Conservation (phyloP, 1,284 basidiomycete genomes). For the Malassezia psittaci region DNA sequence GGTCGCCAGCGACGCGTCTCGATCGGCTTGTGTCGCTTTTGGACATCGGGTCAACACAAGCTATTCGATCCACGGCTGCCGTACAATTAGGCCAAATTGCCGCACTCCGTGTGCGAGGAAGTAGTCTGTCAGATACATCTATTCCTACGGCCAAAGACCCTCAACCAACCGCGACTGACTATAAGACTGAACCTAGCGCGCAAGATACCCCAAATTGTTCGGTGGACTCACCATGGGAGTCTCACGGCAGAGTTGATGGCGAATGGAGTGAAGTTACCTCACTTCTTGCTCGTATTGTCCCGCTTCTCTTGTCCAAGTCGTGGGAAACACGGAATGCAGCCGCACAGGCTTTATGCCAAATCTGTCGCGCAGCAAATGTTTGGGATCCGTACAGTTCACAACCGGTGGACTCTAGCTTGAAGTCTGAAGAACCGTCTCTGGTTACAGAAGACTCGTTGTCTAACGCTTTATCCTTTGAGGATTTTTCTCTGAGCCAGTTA, state of each 20-base stretch:
- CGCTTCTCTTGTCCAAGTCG: slow-evolving; percentile 74
- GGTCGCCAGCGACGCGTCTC: slow-evolving; percentile 51
- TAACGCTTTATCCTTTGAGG: slow-evolving; percentile 19
- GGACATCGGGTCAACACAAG: slow-evolving; percentile 75
- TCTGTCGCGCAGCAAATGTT: slow-evolving; percentile 69
- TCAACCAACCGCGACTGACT: slow-evolving; percentile 18
- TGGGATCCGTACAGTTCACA: slow-evolving; percentile 53
- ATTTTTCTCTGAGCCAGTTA: slow-evolving; percentile 60
- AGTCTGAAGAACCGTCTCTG: slow-evolving; percentile 16
- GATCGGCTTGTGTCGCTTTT: slow-evolving; percentile 81
- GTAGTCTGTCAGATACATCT: slow-evolving; percentile 15
- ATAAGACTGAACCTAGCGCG: slow-evolving; percentile 23
- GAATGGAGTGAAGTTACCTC: slow-evolving; percentile 55
- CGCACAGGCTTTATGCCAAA: slow-evolving; percentile 71
- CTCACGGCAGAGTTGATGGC: slow-evolving; percentile 54
- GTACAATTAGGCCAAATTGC: slow-evolving; percentile 85
- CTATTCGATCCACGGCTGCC: slow-evolving; percentile 76
- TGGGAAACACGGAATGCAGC: slow-evolving; percentile 76
- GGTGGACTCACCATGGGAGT: too few species aligned
- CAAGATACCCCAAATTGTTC: too few species aligned
- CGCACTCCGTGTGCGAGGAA: slow-evolving; percentile 51
- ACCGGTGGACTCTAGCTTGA: slow-evolving; percentile 3
- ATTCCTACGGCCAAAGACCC: slow-evolving; percentile 13
- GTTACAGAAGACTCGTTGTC: slow-evolving; percentile 12
- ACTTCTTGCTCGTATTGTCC: slow-evolving; percentile 59